Evolutionary conservation across 164 flowering plant species (phyloP).

Genomic region (Vitis vinifera): ASM3070453v1 NC_081814.1:2114501-2115000

Average conservation of each 20-base stretch:
- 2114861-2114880: no score
- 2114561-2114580: slow-evolving; percentile 89
- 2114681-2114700: background rate
- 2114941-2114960: background rate
- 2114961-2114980: background rate
- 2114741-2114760: no score
- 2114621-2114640: slow-evolving; percentile 95
- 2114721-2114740: no score
- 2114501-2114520: slow-evolving; percentile 3
- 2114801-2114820: no score
- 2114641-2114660: slow-evolving; percentile 85
- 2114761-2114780: no score
- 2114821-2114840: no score
- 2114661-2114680: background rate
- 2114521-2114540: slow-evolving; percentile 71
- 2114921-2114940: background rate
- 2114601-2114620: slow-evolving; percentile 59
- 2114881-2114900: no score
- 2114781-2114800: no score
- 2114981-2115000: background rate
- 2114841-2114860: no score
- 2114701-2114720: background rate
- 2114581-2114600: slow-evolving; percentile 70
- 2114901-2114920: no score
- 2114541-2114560: slow-evolving; percentile 86